Base-by-base conservation (phyloP, 2,329 filamentous ascomycete genomes). In the Colletotrichum tabaci region DNA sequence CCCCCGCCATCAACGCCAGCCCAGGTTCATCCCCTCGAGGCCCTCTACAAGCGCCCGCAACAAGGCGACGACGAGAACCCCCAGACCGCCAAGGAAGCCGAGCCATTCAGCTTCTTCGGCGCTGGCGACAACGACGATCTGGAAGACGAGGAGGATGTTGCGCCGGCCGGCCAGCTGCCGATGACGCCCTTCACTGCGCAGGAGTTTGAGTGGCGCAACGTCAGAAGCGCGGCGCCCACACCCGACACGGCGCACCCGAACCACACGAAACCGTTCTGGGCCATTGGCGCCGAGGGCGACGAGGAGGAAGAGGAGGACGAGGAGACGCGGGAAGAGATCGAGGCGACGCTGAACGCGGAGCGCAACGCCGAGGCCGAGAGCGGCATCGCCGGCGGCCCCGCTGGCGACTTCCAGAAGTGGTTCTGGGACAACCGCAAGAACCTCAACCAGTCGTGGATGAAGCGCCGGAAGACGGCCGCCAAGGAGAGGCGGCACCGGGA, bases 201-300 rank as follows among this genome's bases (percentile, higher is more conserved):
- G 75, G 96, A 98, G 75, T 85, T 96, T 40, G 92, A 94, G 76
- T 90, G 86, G 82, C 89, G 95, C 73, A 89, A 89, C 61, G 79
- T 93, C n/a, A 89, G 96, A 67, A 98, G 95, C 79, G 95, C 95
- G 7, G 96, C 96, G 2, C 96, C 96, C 0, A 99, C 96, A 0
- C 96, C 96, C 0, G 96, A 99, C 79, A 98, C 96, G 0, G 94
- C 94, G 2, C 91, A 95, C 71, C 91, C 93, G 2, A 90, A 86
- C 50, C 89, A 90, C 38, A 87, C 85, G 67, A 91, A 92, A 77
- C 85, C 86, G 74, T 85, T 92, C 35, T 91, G 88, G 86, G 81
- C 87, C 50, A 83, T 77, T 74, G 61, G 84, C 1, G 84, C 86
- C 13, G 83, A 84, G 52, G 83, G 85, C 1, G 84, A 86, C 10